Evolutionary conservation across 331 rosid genomes (phyloP).

Genomic region (Phaseolus coccineus): DNA sequence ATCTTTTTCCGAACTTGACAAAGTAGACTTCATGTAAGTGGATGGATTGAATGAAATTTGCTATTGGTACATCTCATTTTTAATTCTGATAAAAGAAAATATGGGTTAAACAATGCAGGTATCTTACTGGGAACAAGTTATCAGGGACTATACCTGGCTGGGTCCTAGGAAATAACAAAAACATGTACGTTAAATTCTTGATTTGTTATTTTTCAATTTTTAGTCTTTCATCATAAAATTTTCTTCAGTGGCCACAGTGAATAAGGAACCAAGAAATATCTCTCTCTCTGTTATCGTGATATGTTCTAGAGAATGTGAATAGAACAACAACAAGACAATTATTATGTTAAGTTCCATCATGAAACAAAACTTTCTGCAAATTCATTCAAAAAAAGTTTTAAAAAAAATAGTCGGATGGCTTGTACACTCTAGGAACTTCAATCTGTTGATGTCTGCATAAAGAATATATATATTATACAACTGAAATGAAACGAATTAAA

Average conservation of each 20-base stretch:
- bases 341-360: neutral
- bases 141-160: slow-evolving; percentile 76
- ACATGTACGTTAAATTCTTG: slow-evolving; percentile 59
- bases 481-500: neutral
- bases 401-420: no score
- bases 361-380: neutral
- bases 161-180: slow-evolving; percentile 62
- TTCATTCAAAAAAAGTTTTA: no score
- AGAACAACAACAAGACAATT: neutral
- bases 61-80: slow-evolving; percentile 33
- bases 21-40: slow-evolving; percentile 74
- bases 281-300: neutral
- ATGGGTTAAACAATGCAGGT: slow-evolving; percentile 56
- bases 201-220: slow-evolving; percentile 3
- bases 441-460: slow-evolving; percentile 25
- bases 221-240: neutral
- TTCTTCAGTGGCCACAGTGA: slow-evolving; percentile 8
- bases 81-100: neutral
- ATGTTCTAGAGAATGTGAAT: slow-evolving; percentile 21
- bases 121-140: slow-evolving; percentile 78
- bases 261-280: neutral
- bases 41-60: slow-evolving; percentile 20
- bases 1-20: slow-evolving; percentile 59
- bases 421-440: neutral
- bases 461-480: neutral